Conservation (phyloP, 805 yeast species). For the Nematodospora valgi region DNA sequence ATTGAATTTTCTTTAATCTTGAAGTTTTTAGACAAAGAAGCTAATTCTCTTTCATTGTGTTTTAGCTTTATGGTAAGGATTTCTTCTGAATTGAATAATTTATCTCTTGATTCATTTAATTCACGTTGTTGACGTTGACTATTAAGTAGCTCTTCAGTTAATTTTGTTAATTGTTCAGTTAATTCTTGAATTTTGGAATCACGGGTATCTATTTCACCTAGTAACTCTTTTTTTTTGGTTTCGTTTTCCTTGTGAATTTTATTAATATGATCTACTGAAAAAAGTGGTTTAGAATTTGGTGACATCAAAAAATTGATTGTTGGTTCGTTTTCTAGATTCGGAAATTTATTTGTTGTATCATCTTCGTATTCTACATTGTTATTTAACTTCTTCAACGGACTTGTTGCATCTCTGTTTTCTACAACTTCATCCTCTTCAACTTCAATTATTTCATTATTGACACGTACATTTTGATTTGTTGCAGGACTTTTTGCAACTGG, state of each 20-base stretch:
- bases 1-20: constrained; percentile 14
- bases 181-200: constrained; percentile 13
- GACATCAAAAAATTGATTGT: constrained; percentile 28
- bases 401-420: constrained; percentile 15
- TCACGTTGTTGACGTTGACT: constrained; percentile 15
- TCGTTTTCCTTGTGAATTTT: constrained; percentile 21
- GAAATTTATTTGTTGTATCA: constrained; percentile 4
- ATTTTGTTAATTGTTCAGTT: constrained; percentile 2
- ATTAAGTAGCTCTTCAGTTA: constrained; percentile 1
- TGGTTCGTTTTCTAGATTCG: constrained; percentile 21
- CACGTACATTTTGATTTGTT: constrained; percentile 21
- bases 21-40: constrained; percentile 21
- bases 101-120: constrained; percentile 13
- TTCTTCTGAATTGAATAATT: constrained; percentile 17
- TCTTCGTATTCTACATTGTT: constrained; percentile 2
- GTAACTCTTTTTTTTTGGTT: constrained; percentile 4
- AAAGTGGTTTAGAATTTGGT: constrained; percentile 32
- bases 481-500: constrained; percentile 28
- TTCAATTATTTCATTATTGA: constrained; percentile 8
- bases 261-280: constrained; percentile 24
- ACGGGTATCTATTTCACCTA: constrained; percentile 1
- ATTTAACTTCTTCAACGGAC: constrained; percentile 21
- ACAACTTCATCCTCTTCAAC: constrained; percentile 13
- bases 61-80: constrained; percentile 21
- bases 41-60: constrained; percentile 25